Base-by-base conservation (phyloP, 352 stramenopile species). In the Phytophthora citricola region DNA sequence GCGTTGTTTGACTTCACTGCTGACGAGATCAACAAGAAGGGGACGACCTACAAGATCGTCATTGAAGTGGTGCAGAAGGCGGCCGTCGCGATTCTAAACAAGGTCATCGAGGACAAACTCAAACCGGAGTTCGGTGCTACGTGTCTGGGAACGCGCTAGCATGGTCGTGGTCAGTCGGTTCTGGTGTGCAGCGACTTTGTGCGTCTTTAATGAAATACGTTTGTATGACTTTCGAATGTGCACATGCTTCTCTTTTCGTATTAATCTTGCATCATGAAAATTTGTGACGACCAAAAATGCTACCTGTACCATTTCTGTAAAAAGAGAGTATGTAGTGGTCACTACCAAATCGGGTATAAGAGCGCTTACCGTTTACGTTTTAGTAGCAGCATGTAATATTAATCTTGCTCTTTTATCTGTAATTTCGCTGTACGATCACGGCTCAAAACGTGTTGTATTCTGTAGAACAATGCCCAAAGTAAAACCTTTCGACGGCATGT, bases 1-100 rank as follows among this genome's bases (percentile, higher is more conserved):
- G 60, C 66, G 38, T 63, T 87, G 45, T 47, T 85, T 10, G 41
- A 58, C 39, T 87, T 83, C 60, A 78, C 66, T 17, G 73, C 69
- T 22, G 49, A 61, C 24, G 71, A 83, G 64, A 63, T 87, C 58
- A 86, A 89, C 76, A 87, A 89, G 67, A 86, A 86, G 59, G 74
- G 71, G n/a, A 63, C 70, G 39, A 59, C 69, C 14, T 87, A 87
- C 71, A 75, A 79, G 26, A 71, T 69, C 14, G 52, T 76, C 26
- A 69, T 82, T 26, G 29, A 66, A 39, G 48, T 83, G 36, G 58
- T 61, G 8, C 48, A 81, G 43, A 75, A 70, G 53, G 46, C 83
- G 39, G 56, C 40, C 26, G 83, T 75, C 17, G 71, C 72, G 24
- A 52, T 83, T 1, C 45, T 86, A 39, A 87, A 86, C 66, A 59